These are phyloP conservation scores for Coccomyxa sp. DNA, from an alignment of 139 green algal genomes.

Conservation along the genomic window DNA sequence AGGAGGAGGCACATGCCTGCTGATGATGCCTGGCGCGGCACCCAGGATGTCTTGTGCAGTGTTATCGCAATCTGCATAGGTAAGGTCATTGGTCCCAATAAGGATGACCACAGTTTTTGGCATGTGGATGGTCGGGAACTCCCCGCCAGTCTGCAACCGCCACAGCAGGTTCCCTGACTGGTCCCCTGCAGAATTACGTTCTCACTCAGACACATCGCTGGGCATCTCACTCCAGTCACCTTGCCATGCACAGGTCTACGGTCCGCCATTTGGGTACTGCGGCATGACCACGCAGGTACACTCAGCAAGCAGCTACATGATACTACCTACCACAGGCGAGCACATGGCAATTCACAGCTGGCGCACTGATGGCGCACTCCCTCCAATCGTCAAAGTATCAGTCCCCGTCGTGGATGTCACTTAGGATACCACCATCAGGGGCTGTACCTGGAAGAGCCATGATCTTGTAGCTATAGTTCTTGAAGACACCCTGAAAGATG, in stretches of 20 bases:
- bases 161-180: background rate
- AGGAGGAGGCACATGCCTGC: background rate
- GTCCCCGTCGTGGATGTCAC: no score
- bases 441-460: background rate
- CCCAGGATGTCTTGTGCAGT: background rate
- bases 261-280: no score
- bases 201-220: no score
- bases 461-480: background rate
- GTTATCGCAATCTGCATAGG: background rate
- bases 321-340: no score
- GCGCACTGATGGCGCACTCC: no score
- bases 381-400: no score
- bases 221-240: no score
- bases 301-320: no score
- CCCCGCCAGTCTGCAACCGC: background rate
- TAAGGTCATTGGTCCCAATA: slow-evolving; percentile 3
- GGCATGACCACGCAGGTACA: no score
- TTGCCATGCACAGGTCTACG: no score
- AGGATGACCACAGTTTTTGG: background rate
- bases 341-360: no score
- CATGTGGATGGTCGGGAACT: background rate
- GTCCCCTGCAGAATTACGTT: slow-evolving; percentile 3
- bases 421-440: no score
- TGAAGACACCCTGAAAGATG: background rate
- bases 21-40: background rate